Conservation (phyloP, 2,329 filamentous ascomycete species). For the Lachnellula arida region DNA sequence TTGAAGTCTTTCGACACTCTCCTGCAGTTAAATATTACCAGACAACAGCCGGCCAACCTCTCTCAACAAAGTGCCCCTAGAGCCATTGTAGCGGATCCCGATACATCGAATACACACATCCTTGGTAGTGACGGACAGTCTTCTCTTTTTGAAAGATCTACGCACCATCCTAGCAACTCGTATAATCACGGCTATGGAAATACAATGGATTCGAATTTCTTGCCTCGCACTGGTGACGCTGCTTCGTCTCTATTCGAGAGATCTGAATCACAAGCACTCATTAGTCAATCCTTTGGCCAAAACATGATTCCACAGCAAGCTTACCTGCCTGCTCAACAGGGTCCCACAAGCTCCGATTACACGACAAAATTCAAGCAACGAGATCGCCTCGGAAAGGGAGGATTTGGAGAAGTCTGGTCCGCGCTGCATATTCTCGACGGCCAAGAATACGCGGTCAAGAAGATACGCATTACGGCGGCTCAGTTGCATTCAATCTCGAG, state of each 20-base stretch:
- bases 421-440: conserved; percentile 57
- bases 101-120: neutral
- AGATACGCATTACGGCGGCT: conserved; percentile 49
- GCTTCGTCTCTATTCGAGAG: conserved; percentile 9
- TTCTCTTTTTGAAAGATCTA: conserved; percentile 6
- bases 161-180: neutral
- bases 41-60: conserved; percentile 4
- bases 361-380: conserved; percentile 46
- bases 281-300: neutral
- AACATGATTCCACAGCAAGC: neutral
- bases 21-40: conserved; percentile 21
- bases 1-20: conserved; percentile 24
- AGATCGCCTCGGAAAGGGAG: conserved; percentile 57
- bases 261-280: conserved; percentile 4
- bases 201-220: neutral
- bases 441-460: conserved; percentile 61
- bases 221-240: neutral
- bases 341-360: conserved; percentile 1
- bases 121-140: neutral
- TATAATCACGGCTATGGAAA: neutral
- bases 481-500: conserved; percentile 30
- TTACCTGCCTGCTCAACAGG: neutral
- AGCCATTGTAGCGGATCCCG: conserved; percentile 2
- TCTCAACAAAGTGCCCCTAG: conserved; percentile 1
- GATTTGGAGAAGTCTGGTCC: conserved; percentile 60